These are phyloP conservation scores for Fusarium dimerum DNA, from an alignment of 2,329 filamentous ascomycete genomes.

Conservation along the genomic window DNA sequence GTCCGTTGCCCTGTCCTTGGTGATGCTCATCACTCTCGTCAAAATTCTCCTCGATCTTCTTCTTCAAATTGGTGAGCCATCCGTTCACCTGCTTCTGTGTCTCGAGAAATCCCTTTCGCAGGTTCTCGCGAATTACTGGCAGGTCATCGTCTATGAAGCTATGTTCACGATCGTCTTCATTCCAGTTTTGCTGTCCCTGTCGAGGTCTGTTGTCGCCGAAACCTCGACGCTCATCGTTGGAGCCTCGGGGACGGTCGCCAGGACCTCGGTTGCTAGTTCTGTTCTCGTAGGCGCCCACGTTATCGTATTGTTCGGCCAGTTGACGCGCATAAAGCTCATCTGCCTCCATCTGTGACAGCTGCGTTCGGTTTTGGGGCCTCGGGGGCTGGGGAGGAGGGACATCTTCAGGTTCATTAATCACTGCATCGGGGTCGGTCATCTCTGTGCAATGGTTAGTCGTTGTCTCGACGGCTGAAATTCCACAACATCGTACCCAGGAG, in stretches of 20 bases:
- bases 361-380: constrained; percentile 64
- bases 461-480: neutral
- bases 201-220: constrained; percentile 33
- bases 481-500: constrained; percentile 69
- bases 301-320: constrained; percentile 87
- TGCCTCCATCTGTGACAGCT: constrained; percentile 80
- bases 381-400: constrained; percentile 76
- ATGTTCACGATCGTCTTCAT: constrained; percentile 69
- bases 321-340: constrained; percentile 92
- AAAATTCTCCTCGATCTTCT: constrained; percentile 89
- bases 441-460: constrained; percentile 44
- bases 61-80: constrained; percentile 90
- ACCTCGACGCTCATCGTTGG: constrained; percentile 9
- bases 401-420: constrained; percentile 52
- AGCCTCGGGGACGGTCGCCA: constrained; percentile 19
- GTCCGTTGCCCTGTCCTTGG: constrained; percentile 32
- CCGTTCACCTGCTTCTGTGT: constrained; percentile 91
- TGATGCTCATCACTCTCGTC: constrained; percentile 61
- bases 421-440: constrained; percentile 78
- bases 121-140: constrained; percentile 87
- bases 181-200: constrained; percentile 37
- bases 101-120: constrained; percentile 91
- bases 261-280: constrained; percentile 50
- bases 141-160: constrained; percentile 97
- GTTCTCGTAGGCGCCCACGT: constrained; percentile 57